These are phyloP conservation scores for Calycina herbarum DNA, from an alignment of 2,329 filamentous ascomycete species.

Conservation along the genomic window DNA sequence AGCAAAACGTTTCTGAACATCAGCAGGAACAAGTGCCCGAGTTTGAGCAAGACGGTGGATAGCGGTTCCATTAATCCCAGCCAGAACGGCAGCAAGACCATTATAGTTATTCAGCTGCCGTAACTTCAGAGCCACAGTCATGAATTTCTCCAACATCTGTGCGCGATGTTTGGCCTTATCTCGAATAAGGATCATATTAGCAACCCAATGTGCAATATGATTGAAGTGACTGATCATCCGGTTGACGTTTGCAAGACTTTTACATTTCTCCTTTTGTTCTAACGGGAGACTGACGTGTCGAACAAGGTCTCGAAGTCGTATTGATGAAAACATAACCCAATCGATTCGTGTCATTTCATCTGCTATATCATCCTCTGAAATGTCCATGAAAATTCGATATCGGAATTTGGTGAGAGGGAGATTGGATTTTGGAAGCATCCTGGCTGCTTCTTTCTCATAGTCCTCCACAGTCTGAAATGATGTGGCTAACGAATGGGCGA, in stretches of 20 bases:
- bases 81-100: conserved; percentile 87
- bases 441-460: conserved; percentile 75
- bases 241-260: conserved; percentile 80
- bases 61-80: conserved; percentile 84
- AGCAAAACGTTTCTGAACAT: conserved; percentile 80
- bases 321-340: conserved; percentile 97
- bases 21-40: conserved; percentile 68
- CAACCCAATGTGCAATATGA: conserved; percentile 78
- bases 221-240: conserved; percentile 95
- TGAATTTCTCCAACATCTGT: conserved; percentile 90
- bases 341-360: conserved; percentile 93
- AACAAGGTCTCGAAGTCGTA: conserved; percentile 88
- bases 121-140: conserved; percentile 82
- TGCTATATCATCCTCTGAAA: conserved; percentile 80
- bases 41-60: conserved; percentile 84
- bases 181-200: conserved; percentile 80
- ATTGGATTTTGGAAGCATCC: conserved; percentile 67
- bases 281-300: conserved; percentile 80
- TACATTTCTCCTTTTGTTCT: conserved; percentile 71
- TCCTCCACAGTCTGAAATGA: conserved; percentile 69
- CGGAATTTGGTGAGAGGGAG: conserved; percentile 78
- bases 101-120: conserved; percentile 97
- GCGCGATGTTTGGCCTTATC: conserved; percentile 96
- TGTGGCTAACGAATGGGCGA: conserved; percentile 27
- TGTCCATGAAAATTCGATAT: conserved; percentile 88